Evolutionary conservation across 2,329 filamentous ascomycete species (phyloP), one percentile per base, ranked within the genome.

Genomic region (Drechslera avenae): DNA sequence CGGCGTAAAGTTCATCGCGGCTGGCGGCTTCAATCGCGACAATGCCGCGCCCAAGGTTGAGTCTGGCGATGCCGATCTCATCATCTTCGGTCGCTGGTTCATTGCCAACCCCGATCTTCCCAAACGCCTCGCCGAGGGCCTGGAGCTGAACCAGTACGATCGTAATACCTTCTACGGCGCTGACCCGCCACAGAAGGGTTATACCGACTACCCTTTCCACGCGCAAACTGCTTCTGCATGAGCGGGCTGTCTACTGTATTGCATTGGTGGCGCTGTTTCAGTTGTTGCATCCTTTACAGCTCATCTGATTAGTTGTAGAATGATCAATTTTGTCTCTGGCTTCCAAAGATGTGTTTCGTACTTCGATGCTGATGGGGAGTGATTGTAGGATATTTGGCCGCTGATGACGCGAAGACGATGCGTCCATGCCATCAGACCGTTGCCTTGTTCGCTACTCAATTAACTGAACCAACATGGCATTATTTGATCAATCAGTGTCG

Each of bases 1-100:
- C 2, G 67, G 72, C 5, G 81, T 81, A 0, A 81, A 81, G 0
- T 82, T 85, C 67, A 77, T 85, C 54, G 78, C 81, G 0, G 81
- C 79, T 0, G 82, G 82, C 5, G 82, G 82, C 0, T 85, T 79
- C 67, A 73, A 80, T 43, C 74, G 82, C 34, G 72, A 71, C 31
- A 84, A 82, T 54, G 75, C 74, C 0, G 80, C 76, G 72, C 79
- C 77, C 1, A 75, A 80, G 33, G 60, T 83, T 9, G 79, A 81
- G 52, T 70, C 76, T 1, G 62, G 56, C 13, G 61, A 68, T 19
- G 68, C 68, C 3, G 69, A 79, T 46, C 72, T 62, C 7, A 65
- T 78, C 48, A 74, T 76, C 3, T 79, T 78, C 44, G 78, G 77
- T 12, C 66, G 75, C 13, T 75, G 68, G 57, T 80, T 79, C 53